Conservation (phyloP, 805 yeast genomes). For the Ogataea paradorogensis region DNA sequence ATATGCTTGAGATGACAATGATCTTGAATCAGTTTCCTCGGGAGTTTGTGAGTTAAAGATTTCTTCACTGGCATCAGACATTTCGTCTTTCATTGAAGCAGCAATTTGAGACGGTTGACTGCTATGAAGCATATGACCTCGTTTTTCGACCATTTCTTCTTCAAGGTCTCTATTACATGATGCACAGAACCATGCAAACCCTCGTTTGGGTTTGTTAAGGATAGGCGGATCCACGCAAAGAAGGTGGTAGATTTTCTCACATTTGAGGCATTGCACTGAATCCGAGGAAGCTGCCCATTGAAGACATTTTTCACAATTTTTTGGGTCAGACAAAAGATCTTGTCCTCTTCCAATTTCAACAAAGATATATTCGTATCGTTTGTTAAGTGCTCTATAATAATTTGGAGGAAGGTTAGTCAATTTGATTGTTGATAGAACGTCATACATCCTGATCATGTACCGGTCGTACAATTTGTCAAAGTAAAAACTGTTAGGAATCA, state of each 20-base stretch:
- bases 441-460: slow-evolving; percentile 79
- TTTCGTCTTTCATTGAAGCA: slow-evolving; percentile 12
- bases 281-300: slow-evolving; percentile 81
- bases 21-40: slow-evolving; percentile 6
- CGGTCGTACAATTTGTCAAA: slow-evolving; percentile 84
- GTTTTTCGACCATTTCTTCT: slow-evolving; percentile 34
- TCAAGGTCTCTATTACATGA: slow-evolving; percentile 64
- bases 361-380: slow-evolving; percentile 70
- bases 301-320: slow-evolving; percentile 71
- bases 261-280: slow-evolving; percentile 76
- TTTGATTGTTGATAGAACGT: slow-evolving; percentile 61
- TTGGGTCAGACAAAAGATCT: slow-evolving; percentile 60
- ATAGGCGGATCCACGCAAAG: slow-evolving; percentile 85
- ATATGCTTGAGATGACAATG: slow-evolving; percentile 4
- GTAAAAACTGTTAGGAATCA: slow-evolving; percentile 70
- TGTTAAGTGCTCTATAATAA: slow-evolving; percentile 58
- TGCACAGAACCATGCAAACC: slow-evolving; percentile 90
- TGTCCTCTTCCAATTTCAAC: slow-evolving; percentile 67
- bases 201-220: slow-evolving; percentile 73
- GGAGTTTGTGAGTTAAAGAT: slow-evolving; percentile 4
- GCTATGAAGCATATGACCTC: slow-evolving; percentile 35
- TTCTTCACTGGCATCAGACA: slow-evolving; percentile 4
- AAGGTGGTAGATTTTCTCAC: slow-evolving; percentile 71
- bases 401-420: slow-evolving; percentile 57
- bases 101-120: slow-evolving; percentile 27